Conservation (phyloP, 2,329 filamentous ascomycete species). For the Aspergillus pseudoterreus region DNA sequence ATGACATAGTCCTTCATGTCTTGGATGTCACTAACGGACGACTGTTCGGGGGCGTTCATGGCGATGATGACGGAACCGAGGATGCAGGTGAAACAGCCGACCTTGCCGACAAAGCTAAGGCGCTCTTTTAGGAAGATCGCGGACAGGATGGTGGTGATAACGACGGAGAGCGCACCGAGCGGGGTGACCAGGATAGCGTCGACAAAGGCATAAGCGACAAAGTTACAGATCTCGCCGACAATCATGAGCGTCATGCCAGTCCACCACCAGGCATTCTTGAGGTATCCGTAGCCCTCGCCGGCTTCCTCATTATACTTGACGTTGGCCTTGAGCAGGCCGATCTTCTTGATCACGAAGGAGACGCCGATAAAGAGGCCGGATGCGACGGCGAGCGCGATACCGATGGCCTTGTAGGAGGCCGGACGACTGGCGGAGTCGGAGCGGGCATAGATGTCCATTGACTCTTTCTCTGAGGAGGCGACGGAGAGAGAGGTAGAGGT, state of each 20-base stretch:
- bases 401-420: conserved; percentile 74
- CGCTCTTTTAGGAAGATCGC: conserved; percentile 95
- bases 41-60: conserved; percentile 84
- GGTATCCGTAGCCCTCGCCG: conserved; percentile 93
- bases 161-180: conserved; percentile 84
- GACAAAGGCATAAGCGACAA: conserved; percentile 93
- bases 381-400: conserved; percentile 77
- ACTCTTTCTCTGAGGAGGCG: background rate
- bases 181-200: conserved; percentile 95
- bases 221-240: conserved; percentile 92
- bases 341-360: conserved; percentile 94
- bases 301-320: conserved; percentile 94
- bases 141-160: conserved; percentile 84
- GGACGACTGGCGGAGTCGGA: conserved; percentile 44
- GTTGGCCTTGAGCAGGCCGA: conserved; percentile 85
- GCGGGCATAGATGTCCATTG: conserved; percentile 37
- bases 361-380: conserved; percentile 91
- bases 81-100: conserved; percentile 93
- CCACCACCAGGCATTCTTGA: conserved; percentile 97
- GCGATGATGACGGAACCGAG: conserved; percentile 90
- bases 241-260: conserved; percentile 95
- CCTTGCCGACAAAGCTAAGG: conserved; percentile 91
- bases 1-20: conserved; percentile 89
- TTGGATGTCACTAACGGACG: conserved; percentile 81
- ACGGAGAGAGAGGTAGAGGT: background rate